Evolutionary conservation across 148 eudicot genomes (phyloP), one percentile per base, ranked within the genome.

Genomic region (Hydrangea macrophylla): DNA sequence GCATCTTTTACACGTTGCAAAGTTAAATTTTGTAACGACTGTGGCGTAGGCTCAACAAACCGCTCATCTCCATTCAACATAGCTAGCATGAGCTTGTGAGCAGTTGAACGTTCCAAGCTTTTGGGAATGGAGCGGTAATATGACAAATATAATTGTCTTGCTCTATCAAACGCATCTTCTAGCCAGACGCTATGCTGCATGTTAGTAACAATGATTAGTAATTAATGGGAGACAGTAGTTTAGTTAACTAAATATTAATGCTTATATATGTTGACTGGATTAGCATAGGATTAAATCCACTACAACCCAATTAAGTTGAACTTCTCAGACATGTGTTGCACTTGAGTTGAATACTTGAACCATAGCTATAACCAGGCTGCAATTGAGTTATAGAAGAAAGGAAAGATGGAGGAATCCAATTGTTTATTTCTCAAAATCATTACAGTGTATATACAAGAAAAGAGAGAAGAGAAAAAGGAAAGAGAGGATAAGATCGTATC

Each of bases 121-220:
- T 95, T 91, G 26, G 99, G 99, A 64, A 95, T 91, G 56, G 99
- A 89, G 68, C 99, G 93, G 69, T 88, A 94, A 76, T 85, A 91
- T 40, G 99, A 91, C 82, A 95, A 69, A 81, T 95, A 95, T 71
- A 95, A 69, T 65, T 95, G 97, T 62, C 84, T 91, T 67, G 99
- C 96, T 80, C 99, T 84, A 76, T 95, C 99, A 73, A 91, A 89
- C 30, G 99, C 99, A 89, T 95, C 99, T 23, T 95, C 97, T 76
- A 95, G 75, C 99, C 99, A 95, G 39, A 95, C 99, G 65, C 99
- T 91, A 84, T 89, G 96, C 99, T 95, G 99, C 84, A 87, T 28
- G 51, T 71, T 71, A 70, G 50, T 37, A 71, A 73, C 58, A 66
- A 54, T 24, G 3, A 69, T 51, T 48, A 31, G 68, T 11, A 17